Conservation (phyloP, 2,329 filamentous ascomycete species). For the Beauveria rudraprayagi region DNA sequence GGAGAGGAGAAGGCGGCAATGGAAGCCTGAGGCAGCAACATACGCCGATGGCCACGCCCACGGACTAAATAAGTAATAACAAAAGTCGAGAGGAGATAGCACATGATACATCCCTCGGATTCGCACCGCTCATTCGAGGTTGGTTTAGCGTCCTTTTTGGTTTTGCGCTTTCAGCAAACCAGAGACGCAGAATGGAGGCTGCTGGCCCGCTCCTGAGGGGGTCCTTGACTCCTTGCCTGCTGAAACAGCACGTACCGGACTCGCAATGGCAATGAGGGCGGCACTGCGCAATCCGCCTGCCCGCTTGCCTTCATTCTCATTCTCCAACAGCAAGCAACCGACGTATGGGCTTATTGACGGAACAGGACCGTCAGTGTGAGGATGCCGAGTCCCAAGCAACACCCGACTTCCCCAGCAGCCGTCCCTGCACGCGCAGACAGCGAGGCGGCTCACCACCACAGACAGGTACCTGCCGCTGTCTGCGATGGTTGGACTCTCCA, state of each 20-base stretch:
- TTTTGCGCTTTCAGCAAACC: constrained; percentile 2
- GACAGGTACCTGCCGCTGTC: not conserved
- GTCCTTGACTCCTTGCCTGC: not conserved
- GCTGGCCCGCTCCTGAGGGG: constrained; percentile 2
- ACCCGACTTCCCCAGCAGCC: not conserved
- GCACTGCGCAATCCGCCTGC: constrained; percentile 2
- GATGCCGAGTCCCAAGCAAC: not conserved
- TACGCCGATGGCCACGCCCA: not conserved
- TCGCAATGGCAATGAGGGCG: not conserved
- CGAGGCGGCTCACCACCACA: not conserved
- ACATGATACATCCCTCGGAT: constrained; percentile 2
- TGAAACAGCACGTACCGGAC: not conserved
- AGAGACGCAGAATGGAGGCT: not conserved
- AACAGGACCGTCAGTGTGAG: not conserved
- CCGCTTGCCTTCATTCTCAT: not conserved
- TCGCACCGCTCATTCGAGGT: constrained; percentile 8
- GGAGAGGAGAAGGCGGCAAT: not conserved
- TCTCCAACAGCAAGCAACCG: too few relatives aligned
- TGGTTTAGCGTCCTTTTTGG: constrained; percentile 9
- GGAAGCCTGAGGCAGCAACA: constrained; percentile 2
- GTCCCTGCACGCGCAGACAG: not conserved
- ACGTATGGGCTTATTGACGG: too few relatives aligned
- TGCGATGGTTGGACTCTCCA: not conserved
- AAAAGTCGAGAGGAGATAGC: constrained; percentile 1
- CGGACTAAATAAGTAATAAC: not conserved